Conservation (phyloP, 805 yeast species). For the Candida ortonii region DNA sequence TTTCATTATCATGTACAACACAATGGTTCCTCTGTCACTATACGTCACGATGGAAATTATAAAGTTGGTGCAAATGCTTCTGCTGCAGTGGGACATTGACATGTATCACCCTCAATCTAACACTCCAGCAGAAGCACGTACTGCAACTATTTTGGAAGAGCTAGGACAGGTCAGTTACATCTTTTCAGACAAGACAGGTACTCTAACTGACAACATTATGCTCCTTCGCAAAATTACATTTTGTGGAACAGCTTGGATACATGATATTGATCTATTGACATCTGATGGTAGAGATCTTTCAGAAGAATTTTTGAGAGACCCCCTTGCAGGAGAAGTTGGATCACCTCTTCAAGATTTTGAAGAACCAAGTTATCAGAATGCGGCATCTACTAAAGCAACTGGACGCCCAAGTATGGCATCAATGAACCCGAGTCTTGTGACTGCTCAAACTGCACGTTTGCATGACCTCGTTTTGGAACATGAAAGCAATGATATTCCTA, state of each 20-base stretch:
- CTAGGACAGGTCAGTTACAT: conserved; percentile 94
- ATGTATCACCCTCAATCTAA: conserved; percentile 84
- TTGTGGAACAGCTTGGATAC: conserved; percentile 87
- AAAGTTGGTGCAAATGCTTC: conserved; percentile 78
- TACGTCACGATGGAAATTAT: conserved; percentile 97
- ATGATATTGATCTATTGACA: conserved; percentile 55
- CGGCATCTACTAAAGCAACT: conserved; percentile 29
- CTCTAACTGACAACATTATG: conserved; percentile 93
- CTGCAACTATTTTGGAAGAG: conserved; percentile 94
- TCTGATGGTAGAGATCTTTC: conserved; percentile 22
- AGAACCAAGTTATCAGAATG: too few species aligned
- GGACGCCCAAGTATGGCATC: conserved; percentile 63
- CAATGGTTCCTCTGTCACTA: conserved; percentile 89
- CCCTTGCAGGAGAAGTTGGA: conserved; percentile 2
- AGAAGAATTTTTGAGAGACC: too few species aligned
- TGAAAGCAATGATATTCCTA: conserved; percentile 17
- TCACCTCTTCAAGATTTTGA: too few species aligned
- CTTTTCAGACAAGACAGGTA: conserved; percentile 96
- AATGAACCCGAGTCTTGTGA: conserved; percentile 22
- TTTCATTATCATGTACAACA: conserved; percentile 94
- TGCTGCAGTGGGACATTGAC: conserved; percentile 88
- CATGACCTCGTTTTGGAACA: conserved; percentile 29
- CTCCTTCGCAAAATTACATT: conserved; percentile 84
- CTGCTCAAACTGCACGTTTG: conserved; percentile 43
- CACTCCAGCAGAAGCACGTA: conserved; percentile 92